phyloP scores from a whole-genome alignment of 306 rosid species.

The Rosa lucieae region DNA sequence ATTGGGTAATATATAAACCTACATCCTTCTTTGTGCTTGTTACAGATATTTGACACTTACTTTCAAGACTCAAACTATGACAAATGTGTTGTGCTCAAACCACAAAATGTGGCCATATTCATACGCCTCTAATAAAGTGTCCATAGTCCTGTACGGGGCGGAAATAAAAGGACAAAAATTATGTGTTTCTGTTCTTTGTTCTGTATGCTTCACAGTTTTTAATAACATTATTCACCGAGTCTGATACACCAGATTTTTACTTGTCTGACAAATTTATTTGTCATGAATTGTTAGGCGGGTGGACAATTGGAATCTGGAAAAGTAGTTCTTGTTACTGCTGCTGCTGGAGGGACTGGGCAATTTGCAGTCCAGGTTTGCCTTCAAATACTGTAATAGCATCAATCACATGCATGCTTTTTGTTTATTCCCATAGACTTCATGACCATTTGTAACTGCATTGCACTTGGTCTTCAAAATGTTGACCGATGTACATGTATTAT shows the following conservation, averaged over 20 bases:
- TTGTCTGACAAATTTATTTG: constrained; percentile 20
- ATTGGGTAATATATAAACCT: not conserved
- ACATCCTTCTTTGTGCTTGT: not conserved
- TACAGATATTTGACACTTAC: not conserved
- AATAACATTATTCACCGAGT: constrained; percentile 2
- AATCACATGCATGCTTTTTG: constrained; percentile 1
- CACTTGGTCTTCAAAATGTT: not conserved
- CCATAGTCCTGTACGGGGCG: not conserved
- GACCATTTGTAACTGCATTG: constrained; percentile 1
- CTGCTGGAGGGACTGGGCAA: constrained; percentile 99
- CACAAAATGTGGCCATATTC: not conserved
- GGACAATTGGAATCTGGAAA: constrained; percentile 85
- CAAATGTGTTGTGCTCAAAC: not conserved
- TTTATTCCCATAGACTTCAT: too few relatives aligned
- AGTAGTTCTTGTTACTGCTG: constrained; percentile 92
- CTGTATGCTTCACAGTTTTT: not conserved
- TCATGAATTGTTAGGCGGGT: constrained; percentile 54
- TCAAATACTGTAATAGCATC: not conserved
- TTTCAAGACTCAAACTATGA: not conserved
- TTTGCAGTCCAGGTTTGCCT: constrained; percentile 88
- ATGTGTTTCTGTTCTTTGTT: constrained; percentile 13
- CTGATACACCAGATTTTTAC: constrained; percentile 17
- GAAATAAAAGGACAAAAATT: not conserved
- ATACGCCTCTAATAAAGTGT: not conserved
- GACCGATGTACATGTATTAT: not conserved